These are phyloP conservation scores for Rhodamnia argentea DNA, from an alignment of 345 rosid species.

Conservation along the genomic window DNA sequence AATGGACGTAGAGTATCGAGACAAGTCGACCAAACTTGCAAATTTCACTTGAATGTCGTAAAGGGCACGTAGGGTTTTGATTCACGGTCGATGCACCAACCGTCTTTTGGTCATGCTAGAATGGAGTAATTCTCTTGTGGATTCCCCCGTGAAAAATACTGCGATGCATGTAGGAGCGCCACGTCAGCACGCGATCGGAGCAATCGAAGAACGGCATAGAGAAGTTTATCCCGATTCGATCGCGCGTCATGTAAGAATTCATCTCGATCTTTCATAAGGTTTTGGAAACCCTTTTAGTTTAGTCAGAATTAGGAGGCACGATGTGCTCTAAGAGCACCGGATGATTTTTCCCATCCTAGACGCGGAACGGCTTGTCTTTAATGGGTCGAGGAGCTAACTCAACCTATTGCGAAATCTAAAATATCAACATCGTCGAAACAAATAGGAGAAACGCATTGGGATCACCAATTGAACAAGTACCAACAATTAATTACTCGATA, in stretches of 20 bases:
- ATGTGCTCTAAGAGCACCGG: not conserved
- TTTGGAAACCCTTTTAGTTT: too few relatives aligned
- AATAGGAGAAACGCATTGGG: not conserved
- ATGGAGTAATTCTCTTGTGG: not conserved
- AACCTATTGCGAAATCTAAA: not conserved
- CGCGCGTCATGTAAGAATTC: too few relatives aligned
- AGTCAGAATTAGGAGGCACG: too few relatives aligned
- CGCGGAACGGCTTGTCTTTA: too few relatives aligned
- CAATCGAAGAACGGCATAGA: not conserved
- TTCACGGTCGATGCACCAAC: not conserved
- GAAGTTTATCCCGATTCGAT: too few relatives aligned
- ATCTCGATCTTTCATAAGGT: too few relatives aligned
- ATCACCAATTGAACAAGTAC: not conserved
- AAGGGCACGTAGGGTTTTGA: not conserved
- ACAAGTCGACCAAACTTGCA: not conserved
- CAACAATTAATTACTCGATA: not conserved
- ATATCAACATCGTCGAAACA: not conserved
- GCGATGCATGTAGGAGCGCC: not conserved
- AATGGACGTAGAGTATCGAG: not conserved
- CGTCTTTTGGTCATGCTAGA: not conserved
- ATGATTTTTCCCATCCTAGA: not conserved
- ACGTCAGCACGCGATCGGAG: not conserved
- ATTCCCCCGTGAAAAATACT: not conserved
- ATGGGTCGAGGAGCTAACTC: accelerated
- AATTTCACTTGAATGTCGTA: not conserved